These are phyloP conservation scores for Lentinula lateritia DNA, from an alignment of 768 basidiomycete species.

Conservation along the genomic window DNA sequence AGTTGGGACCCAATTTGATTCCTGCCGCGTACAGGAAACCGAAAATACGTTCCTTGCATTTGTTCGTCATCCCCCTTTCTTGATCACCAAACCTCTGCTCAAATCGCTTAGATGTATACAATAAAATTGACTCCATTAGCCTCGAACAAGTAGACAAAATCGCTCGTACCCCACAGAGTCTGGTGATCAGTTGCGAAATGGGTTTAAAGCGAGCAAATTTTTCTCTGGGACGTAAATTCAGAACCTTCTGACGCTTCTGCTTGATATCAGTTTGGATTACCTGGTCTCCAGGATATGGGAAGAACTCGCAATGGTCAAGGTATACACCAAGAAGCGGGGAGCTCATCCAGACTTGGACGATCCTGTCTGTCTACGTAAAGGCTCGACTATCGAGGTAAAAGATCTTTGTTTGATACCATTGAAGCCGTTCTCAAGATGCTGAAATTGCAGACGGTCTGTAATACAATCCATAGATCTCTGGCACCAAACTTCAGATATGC, in stretches of 20 bases:
- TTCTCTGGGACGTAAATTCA: neutral
- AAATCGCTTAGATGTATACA: conserved; percentile 73
- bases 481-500: conserved; percentile 91
- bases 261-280: conserved; percentile 51
- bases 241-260: conserved; percentile 5
- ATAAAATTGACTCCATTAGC: conserved; percentile 91
- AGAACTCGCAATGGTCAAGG: conserved; percentile 74
- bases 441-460: conserved; percentile 67
- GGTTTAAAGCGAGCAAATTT: conserved; percentile 65
- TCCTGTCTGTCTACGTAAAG: conserved; percentile 85
- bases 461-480: conserved; percentile 87
- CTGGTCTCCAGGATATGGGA: conserved; percentile 77
- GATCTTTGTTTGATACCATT: neutral
- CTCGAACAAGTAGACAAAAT: conserved; percentile 80
- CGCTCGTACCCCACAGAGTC: conserved; percentile 73
- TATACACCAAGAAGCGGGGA: conserved; percentile 98
- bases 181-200: conserved; percentile 98
- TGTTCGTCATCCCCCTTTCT: conserved; percentile 41
- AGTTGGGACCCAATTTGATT: neutral
- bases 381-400: conserved; percentile 85
- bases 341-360: conserved; percentile 87
- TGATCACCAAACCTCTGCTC: conserved; percentile 1
- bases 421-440: neutral
- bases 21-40: conserved; percentile 50
- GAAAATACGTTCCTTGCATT: conserved; percentile 93